These are phyloP conservation scores for Marchantia polymorpha DNA, from an alignment of 225 moss, liverwort and hornwort genomes.

Conservation along the genomic window DNA sequence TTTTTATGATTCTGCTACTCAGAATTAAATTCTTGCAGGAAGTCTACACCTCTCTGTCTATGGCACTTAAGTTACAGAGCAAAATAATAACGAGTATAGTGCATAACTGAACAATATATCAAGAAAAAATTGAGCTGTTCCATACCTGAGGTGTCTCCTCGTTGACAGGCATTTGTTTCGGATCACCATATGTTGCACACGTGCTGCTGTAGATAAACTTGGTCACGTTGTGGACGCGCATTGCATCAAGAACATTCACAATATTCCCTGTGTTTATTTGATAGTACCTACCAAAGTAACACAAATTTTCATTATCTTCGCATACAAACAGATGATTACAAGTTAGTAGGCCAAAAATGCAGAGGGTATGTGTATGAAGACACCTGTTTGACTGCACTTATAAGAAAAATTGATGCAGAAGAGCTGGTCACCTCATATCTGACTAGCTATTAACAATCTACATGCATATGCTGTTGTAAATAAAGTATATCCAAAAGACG, in stretches of 20 bases:
- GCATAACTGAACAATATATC: not conserved
- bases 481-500: not conserved
- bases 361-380: not conserved
- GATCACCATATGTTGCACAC: slow-evolving; percentile 31
- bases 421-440: not conserved
- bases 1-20: not conserved
- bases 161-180: slow-evolving; percentile 21
- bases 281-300: slow-evolving; percentile 13
- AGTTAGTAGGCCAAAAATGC: not conserved
- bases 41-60: not conserved
- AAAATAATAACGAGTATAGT: not conserved
- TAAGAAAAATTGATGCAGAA: not conserved
- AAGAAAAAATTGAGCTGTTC: not conserved
- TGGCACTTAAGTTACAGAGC: not conserved
- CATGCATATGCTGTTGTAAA: not conserved
- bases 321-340: not conserved
- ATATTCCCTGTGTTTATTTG: slow-evolving; percentile 26
- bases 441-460: not conserved
- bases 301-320: not conserved
- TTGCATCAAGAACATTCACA: slow-evolving; percentile 30
- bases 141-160: slow-evolving; percentile 29
- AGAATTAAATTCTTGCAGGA: not conserved
- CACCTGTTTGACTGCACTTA: not conserved
- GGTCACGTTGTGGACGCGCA: slow-evolving; percentile 29
- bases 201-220: slow-evolving; percentile 36